phyloP scores from a whole-genome alignment of 768 basidiomycete species.

The Cyclocybe aegerita region DNA sequence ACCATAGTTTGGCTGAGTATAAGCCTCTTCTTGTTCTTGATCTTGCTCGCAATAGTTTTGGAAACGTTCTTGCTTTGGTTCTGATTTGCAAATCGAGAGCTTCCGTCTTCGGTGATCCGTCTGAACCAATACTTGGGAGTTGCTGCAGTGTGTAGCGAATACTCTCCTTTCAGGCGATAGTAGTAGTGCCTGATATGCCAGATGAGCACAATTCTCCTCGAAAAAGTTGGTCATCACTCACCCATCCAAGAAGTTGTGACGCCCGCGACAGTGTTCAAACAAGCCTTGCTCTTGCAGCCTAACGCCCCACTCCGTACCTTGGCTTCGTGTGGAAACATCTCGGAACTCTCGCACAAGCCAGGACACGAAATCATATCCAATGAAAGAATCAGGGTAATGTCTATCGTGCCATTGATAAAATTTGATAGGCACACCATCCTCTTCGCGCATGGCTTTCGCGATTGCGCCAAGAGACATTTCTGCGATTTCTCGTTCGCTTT shows the following conservation, averaged over 20 bases:
- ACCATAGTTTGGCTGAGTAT: slow-evolving; percentile 89
- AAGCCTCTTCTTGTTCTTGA: slow-evolving; percentile 56
- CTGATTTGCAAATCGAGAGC: slow-evolving; percentile 9
- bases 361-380: slow-evolving; percentile 84
- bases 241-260: slow-evolving; percentile 89
- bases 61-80: slow-evolving; percentile 6
- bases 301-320: slow-evolving; percentile 77
- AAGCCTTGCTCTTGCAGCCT: slow-evolving; percentile 79
- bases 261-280: slow-evolving; percentile 78
- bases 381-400: slow-evolving; percentile 81
- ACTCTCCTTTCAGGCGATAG: slow-evolving; percentile 80
- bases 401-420: slow-evolving; percentile 80
- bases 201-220: not conserved
- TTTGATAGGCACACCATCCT: slow-evolving; percentile 82
- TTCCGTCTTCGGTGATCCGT: slow-evolving; percentile 47
- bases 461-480: slow-evolving; percentile 65
- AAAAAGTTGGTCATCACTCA: slow-evolving; percentile 29
- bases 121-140: slow-evolving; percentile 75
- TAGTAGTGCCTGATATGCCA: slow-evolving; percentile 70
- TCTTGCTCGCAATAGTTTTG: slow-evolving; percentile 31
- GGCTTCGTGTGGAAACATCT: slow-evolving; percentile 80
- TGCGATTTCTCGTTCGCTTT: slow-evolving; percentile 70
- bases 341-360: slow-evolving; percentile 93
- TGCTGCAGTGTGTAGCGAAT: slow-evolving; percentile 49
- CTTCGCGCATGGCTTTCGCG: slow-evolving; percentile 83